These are phyloP conservation scores for Cutaneotrichosporon cavernicola DNA, from an alignment of 1,284 basidiomycete genomes.

Conservation along the genomic window DNA sequence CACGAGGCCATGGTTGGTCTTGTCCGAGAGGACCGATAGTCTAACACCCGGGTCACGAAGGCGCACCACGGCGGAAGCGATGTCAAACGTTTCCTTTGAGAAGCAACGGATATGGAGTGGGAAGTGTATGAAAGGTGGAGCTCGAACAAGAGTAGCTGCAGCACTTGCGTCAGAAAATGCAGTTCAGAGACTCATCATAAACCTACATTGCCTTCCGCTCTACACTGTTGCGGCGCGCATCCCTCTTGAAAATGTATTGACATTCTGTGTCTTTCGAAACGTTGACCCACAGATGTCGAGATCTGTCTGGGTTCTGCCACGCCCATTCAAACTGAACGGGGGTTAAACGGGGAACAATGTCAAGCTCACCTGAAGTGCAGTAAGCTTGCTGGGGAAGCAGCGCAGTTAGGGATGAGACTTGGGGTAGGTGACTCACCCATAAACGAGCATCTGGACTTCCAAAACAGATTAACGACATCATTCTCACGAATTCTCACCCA, in stretches of 20 bases:
- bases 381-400: slow-evolving; percentile 77
- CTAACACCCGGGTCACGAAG: neutral
- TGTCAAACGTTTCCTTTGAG: slow-evolving; percentile 55
- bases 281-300: slow-evolving; percentile 51
- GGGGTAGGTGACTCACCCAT: slow-evolving; percentile 54
- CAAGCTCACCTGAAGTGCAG: slow-evolving; percentile 61
- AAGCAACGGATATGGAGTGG: slow-evolving; percentile 62
- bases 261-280: neutral
- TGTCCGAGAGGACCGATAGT: slow-evolving; percentile 26
- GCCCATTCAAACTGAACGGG: slow-evolving; percentile 78
- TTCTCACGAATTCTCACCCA: slow-evolving; percentile 59
- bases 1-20: neutral
- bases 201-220: slow-evolving; percentile 45
- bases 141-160: slow-evolving; percentile 41
- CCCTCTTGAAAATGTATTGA: slow-evolving; percentile 41
- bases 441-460: slow-evolving; percentile 79
- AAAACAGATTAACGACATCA: slow-evolving; percentile 10
- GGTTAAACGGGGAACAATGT: neutral
- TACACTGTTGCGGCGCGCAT: slow-evolving; percentile 40
- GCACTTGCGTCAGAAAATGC: slow-evolving; percentile 31
- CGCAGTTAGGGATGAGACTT: slow-evolving; percentile 10
- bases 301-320: slow-evolving; percentile 70
- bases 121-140: slow-evolving; percentile 29
- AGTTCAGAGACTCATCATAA: neutral
- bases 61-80: slow-evolving; percentile 8